Percentiles rank a stretch among this genome's conserved stretches.
These are phyloP conservation scores for Paramecium bursaria DNA, from an alignment of 73 alveolate species.

Conservation along the genomic window DNA sequence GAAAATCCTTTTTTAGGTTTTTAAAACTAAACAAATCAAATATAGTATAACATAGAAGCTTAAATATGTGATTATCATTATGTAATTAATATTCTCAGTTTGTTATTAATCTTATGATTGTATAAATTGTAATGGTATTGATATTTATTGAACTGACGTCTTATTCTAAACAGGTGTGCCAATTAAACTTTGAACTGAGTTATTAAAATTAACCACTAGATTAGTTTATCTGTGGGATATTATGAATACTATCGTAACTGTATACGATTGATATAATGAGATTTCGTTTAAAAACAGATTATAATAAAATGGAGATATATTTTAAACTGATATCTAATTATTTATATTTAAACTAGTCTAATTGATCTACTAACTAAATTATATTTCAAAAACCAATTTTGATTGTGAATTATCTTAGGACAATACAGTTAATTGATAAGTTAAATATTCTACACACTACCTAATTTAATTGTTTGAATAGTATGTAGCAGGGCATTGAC, in stretches of 20 bases:
- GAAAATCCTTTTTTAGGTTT: conserved; percentile 46
- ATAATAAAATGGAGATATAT: background rate
- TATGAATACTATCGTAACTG: background rate
- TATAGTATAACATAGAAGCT: conserved; percentile 4
- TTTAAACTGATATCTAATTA: background rate
- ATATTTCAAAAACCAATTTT: conserved; percentile 1
- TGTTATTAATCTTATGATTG: conserved; percentile 6
- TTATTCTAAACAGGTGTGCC: background rate
- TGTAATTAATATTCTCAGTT: background rate
- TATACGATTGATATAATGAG: conserved; percentile 6
- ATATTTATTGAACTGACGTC: background rate
- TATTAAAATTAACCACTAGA: conserved; percentile 4
- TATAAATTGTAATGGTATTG: conserved; percentile 10
- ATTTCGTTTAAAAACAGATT: background rate
- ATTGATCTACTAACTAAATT: background rate
- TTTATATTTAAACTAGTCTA: background rate
- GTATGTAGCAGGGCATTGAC: background rate
- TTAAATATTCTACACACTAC: conserved; percentile 14
- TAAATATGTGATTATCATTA: conserved; percentile 7
- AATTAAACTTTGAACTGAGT: background rate
- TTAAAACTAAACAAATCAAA: background rate
- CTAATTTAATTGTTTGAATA: conserved; percentile 26
- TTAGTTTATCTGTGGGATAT: conserved; percentile 31
- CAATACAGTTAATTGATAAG: conserved; percentile 1
- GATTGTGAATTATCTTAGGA: background rate